phyloP scores from a whole-genome alignment of 331 rosid species.

The Pyrus hybrid region DNA sequence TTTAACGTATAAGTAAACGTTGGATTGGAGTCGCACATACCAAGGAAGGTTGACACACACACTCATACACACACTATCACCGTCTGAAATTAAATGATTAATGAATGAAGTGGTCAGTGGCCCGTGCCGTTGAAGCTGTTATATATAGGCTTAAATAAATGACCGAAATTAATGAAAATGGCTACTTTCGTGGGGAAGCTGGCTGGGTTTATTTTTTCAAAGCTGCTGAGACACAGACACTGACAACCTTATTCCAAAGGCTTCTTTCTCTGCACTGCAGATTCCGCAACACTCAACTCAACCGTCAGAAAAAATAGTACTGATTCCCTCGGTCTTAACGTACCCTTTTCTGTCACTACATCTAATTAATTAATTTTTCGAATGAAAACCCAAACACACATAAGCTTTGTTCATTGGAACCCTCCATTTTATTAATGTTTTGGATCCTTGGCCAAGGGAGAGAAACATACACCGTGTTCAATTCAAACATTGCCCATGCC shows the following conservation, averaged over 20 bases:
- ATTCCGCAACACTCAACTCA: not conserved
- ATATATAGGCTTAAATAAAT: not conserved
- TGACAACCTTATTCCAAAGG: constrained; percentile 7
- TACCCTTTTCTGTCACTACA: not conserved
- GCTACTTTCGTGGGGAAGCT: not conserved
- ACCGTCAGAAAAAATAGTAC: too few relatives aligned
- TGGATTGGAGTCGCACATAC: not conserved
- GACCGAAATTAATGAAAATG: not conserved
- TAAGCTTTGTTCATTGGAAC: not conserved
- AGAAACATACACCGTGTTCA: constrained; percentile 12
- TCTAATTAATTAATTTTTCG: too few relatives aligned
- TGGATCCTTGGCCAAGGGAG: not conserved
- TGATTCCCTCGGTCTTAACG: constrained; percentile 24
- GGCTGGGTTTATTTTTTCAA: too few relatives aligned
- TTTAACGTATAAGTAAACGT: not conserved
- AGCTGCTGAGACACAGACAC: not conserved
- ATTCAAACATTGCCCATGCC: not conserved
- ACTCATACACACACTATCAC: too few relatives aligned
- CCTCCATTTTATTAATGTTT: too few relatives aligned
- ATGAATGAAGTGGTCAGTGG: constrained; percentile 10
- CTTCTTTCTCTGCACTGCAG: not conserved
- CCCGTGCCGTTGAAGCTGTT: constrained; percentile 30
- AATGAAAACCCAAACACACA: not conserved
- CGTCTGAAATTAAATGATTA: constrained; percentile 10
- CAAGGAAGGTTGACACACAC: constrained; percentile 10